A percentile compares a stretch with the other conserved stretches of the same genome.
phyloP scores from a whole-genome alignment of 208 protist genomes.

The Blastocrithidia nonstop region DNA sequence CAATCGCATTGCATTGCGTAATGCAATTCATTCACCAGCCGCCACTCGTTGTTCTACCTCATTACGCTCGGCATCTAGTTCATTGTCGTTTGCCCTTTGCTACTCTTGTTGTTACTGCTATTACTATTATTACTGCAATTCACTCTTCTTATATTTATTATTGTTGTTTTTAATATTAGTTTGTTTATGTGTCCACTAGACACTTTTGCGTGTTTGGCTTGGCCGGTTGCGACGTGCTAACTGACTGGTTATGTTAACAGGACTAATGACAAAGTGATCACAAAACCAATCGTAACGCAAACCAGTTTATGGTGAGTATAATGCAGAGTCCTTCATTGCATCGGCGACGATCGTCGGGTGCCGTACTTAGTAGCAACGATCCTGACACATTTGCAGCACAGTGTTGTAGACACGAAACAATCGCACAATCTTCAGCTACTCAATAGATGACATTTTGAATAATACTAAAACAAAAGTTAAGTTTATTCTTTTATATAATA shows the following conservation, averaged over 20 bases:
- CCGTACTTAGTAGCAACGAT: constrained; percentile 61
- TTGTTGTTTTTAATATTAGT: too few relatives aligned
- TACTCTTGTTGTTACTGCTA: too few relatives aligned
- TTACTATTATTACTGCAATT: too few relatives aligned
- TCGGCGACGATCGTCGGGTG: constrained; percentile 54
- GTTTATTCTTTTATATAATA: constrained; percentile 4
- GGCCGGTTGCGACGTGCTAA: too few relatives aligned
- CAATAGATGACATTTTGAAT: constrained; percentile 42
- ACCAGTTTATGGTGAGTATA: constrained; percentile 19
- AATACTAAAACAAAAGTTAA: neutral
- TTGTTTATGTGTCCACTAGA: too few relatives aligned
- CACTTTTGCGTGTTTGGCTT: too few relatives aligned
- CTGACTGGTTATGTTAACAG: too few relatives aligned
- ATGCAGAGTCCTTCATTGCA: constrained; percentile 16
- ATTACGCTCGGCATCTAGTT: constrained; percentile 6
- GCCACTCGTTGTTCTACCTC: constrained; percentile 11
- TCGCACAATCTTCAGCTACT: constrained; percentile 50
- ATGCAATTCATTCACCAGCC: constrained; percentile 21
- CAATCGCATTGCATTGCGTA: constrained; percentile 50
- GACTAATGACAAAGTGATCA: constrained; percentile 31
- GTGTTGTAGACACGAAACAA: constrained; percentile 75
- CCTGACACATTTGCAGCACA: constrained; percentile 50
- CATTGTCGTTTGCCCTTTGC: neutral
- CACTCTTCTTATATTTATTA: too few relatives aligned
- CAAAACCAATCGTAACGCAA: constrained; percentile 64